Evolutionary conservation across 805 yeast species (phyloP), one percentile per base, ranked within the genome.

Genomic region (Candida maris): DNA sequence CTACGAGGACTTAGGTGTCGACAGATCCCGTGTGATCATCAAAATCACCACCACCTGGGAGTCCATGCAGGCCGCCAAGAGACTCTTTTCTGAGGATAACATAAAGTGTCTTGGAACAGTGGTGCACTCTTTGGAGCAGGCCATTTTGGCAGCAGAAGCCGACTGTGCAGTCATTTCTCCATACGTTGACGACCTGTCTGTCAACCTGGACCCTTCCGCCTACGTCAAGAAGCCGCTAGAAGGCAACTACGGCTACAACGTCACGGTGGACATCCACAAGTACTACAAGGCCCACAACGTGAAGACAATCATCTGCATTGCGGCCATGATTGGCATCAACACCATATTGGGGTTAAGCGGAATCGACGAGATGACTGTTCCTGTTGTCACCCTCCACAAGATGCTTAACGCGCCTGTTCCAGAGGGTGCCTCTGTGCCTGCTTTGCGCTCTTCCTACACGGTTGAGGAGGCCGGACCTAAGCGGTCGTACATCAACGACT

Each of bases 141-240:
- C 59, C 7, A 47, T 61, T 16, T 36, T 56, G 12, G 62, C 65
- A 12, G 62, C 62, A 15, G 64, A 61, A 34, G 61, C 59, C n/a
- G 56, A 57, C 5, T 59, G 64, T 36, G 41, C 31, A 9, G 51
- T 48, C 14, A 52, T 61, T 32, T 50, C 62, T 4, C 54, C 65
- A 6, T 61, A 61, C 38, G 61, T 61, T 24, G 63, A 61, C 36
- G 43, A 47, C n/a, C 39, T 57, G 19, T 48, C 48, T 21, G 52
- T 41, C 10, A 51, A 51, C 30, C 34, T 56, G 15, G 59, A 58
- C 31, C 48, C 52, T 13, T 31, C 46, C n/a, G 22, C 39, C 2
- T 50, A 45, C 19, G 40, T 41, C 39, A 40, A 16, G 34, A 37
- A 18, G 27, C 7, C 31, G 13, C 32, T 57, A 28, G 45, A 42